Percentiles rank a stretch among this genome's conserved stretches.
Conservation (phyloP, 2,329 filamentous ascomycete genomes). For the Juglanconis juglandina region DNA sequence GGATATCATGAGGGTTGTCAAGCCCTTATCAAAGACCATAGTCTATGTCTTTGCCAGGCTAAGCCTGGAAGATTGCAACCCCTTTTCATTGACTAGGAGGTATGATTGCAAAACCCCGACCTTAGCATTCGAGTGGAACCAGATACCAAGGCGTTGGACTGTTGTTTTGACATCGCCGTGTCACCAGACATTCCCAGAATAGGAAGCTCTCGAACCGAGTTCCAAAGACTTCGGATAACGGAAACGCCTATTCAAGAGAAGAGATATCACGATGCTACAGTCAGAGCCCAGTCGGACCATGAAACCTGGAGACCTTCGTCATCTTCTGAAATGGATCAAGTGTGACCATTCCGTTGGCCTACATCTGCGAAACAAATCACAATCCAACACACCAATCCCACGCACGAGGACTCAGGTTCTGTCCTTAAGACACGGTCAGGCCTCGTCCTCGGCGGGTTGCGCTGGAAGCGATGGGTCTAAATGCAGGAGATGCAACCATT, state of each 20-base stretch:
- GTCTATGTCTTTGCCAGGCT: not conserved
- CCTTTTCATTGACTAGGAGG: too few relatives aligned
- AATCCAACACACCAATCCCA: not conserved
- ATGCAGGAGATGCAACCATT: slow-evolving; percentile 3
- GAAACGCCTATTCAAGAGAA: not conserved
- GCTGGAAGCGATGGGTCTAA: not conserved
- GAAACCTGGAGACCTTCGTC: not conserved
- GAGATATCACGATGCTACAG: not conserved
- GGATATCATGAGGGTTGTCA: not conserved
- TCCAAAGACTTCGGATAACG: not conserved
- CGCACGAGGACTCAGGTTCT: not conserved
- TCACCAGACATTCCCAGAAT: not conserved
- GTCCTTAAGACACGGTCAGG: not conserved
- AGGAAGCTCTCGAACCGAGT: not conserved
- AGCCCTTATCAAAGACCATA: not conserved
- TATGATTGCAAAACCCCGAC: too few relatives aligned
- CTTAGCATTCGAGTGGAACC: not conserved
- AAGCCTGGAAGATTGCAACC: too few relatives aligned
- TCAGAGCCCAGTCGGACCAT: not conserved
- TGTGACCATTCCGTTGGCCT: not conserved
- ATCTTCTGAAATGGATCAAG: not conserved
- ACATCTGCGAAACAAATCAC: not conserved
- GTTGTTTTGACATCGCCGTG: not conserved
- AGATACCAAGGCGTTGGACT: not conserved
- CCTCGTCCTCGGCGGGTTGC: not conserved